Evolutionary conservation across 306 rosid species (phyloP), one percentile per base, ranked within the genome.

Genomic region (Prosopis cineraria): DNA sequence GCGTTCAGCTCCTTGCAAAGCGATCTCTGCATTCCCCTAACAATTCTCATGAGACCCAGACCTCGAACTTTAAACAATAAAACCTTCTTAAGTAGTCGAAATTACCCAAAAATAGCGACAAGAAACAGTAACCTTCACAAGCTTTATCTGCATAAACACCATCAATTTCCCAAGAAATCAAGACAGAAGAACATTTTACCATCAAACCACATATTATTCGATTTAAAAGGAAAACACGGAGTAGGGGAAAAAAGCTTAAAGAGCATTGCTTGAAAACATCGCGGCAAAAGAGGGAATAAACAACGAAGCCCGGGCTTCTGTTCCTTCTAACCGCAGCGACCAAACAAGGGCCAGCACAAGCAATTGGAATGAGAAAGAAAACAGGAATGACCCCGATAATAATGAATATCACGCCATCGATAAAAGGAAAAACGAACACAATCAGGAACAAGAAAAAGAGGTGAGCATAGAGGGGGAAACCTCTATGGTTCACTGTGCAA

Each of bases 21-120:
- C 94, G 86, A 82, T 87, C 89, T 93, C 98, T 93, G 99, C 66
- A 70, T 67, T 36, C 66, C 56, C 52, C 82, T 70, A 71, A 71
- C 73, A 96, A 93, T 91, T 88, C 94, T 93, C 99, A 93, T 96
- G 89, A 96, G 98, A 96, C 93, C 91, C 91, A 89, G 84, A 88
- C 85, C 92, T 87, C 86, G 74, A 85, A 91, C 91, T 87, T 86
- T 83, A 92, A 89, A 89, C 88, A 92, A 94, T 81, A 88, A 90
- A 91, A 90, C 90, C 95, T 87, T 89, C 88, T 80, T 69, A 82
- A 77, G 82, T 70, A 81, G 79, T 92, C 83, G 88, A 90, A 90
- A 87, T 91, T 82, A 82, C 89, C 89, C 85, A 71, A 64, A 79
- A 81, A 60, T 80, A 39, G 62, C 73, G 69, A 41, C 60, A 65